A percentile compares a stretch with the other conserved stretches of the same genome.
phyloP scores from a whole-genome alignment of 73 alveolate species.

The Stentor roeselii region DNA sequence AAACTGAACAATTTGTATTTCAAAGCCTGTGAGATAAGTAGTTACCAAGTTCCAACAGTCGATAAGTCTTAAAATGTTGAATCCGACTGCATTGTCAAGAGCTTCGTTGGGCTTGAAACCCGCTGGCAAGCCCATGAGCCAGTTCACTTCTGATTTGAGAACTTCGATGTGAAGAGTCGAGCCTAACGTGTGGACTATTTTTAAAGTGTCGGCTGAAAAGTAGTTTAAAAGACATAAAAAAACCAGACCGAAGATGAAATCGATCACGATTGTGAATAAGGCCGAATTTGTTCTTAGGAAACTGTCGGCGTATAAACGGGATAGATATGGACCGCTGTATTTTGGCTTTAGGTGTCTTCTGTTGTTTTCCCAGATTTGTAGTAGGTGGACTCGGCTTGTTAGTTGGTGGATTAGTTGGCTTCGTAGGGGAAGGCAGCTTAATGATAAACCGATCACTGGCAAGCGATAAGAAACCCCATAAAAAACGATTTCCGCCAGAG shows the following conservation, averaged over 20 bases:
- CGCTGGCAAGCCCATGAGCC: constrained; percentile 83
- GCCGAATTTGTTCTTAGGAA: constrained; percentile 39
- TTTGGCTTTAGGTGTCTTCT: constrained; percentile 24
- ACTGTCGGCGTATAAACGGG: not conserved
- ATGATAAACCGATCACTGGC: constrained; percentile 27
- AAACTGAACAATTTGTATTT: constrained; percentile 44
- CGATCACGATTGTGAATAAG: constrained; percentile 40
- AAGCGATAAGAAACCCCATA: not conserved
- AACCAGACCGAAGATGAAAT: constrained; percentile 51
- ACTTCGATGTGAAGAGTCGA: constrained; percentile 70
- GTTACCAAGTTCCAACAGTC: constrained; percentile 60
- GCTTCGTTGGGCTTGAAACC: constrained; percentile 77
- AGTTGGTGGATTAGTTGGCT: constrained; percentile 31
- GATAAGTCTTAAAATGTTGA: constrained; percentile 51
- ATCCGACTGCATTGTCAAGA: constrained; percentile 63
- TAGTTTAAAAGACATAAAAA: constrained; percentile 38
- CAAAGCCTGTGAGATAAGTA: constrained; percentile 50
- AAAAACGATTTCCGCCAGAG: constrained; percentile 21
- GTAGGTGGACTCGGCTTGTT: not conserved
- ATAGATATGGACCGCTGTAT: constrained; percentile 25
- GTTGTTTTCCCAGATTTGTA: constrained; percentile 30
- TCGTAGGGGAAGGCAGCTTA: constrained; percentile 25
- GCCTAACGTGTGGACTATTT: constrained; percentile 59
- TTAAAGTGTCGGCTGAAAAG: constrained; percentile 42
- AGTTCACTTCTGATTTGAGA: constrained; percentile 55